Conservation (phyloP, 2,329 filamentous ascomycete genomes). For the Periglandula ipomoeae region DNA sequence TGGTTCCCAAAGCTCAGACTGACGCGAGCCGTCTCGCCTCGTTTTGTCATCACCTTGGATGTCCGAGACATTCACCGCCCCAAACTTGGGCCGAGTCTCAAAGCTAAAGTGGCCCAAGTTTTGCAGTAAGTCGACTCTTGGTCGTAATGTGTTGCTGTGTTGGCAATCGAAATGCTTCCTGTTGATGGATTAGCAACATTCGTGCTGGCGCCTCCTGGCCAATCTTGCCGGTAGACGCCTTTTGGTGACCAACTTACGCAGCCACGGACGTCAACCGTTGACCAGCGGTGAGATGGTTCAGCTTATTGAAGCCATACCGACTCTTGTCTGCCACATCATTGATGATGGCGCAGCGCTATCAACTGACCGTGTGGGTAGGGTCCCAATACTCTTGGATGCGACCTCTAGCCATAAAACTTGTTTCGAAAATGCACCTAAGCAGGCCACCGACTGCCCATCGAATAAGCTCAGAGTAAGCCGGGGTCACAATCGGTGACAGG, state of each 20-base stretch:
- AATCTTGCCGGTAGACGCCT: background rate
- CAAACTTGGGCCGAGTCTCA: background rate
- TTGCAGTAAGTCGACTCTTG: too few species aligned
- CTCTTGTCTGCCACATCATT: background rate
- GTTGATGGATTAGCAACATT: too few species aligned
- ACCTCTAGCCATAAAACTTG: background rate
- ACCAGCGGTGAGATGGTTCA: background rate
- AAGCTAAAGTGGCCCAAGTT: background rate
- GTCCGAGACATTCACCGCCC: conserved; percentile 2
- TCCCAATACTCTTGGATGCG: background rate
- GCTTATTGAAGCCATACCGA: conserved; percentile 3
- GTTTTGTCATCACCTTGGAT: background rate
- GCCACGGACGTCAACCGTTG: background rate
- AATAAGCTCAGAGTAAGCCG: background rate
- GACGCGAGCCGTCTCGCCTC: too few species aligned
- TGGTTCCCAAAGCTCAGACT: too few species aligned
- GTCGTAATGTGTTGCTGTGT: too few species aligned
- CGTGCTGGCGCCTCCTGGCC: too few species aligned
- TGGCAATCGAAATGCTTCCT: too few species aligned
- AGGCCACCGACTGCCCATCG: background rate
- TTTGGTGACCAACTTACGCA: background rate
- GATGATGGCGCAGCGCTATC: background rate
- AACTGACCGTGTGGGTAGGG: background rate
- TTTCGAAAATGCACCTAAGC: background rate
- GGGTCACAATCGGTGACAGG: background rate